Percentiles rank a stretch among this genome's conserved stretches.
These are phyloP conservation scores for Bimuria novae-zelandiae DNA, from an alignment of 2,329 filamentous ascomycete genomes.

Conservation along the genomic window DNA sequence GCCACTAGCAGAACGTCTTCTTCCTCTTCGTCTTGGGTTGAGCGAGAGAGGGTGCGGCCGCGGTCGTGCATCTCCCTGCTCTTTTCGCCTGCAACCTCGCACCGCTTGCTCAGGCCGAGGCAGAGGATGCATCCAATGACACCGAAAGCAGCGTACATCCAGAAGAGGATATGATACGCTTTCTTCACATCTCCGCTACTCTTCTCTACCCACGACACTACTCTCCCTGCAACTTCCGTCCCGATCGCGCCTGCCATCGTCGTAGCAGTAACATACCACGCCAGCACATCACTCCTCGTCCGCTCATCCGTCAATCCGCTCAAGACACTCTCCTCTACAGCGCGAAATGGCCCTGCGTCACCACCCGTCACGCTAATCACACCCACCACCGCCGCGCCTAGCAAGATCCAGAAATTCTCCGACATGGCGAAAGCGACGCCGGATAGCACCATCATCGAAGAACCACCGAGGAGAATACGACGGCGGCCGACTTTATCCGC, in stretches of 20 bases:
- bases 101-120: conserved; percentile 46
- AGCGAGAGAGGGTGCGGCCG: conserved; percentile 12
- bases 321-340: conserved; percentile 43
- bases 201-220: conserved; percentile 46
- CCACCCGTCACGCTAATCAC: conserved; percentile 45
- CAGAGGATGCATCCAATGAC: conserved; percentile 46
- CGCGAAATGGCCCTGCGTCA: conserved; percentile 42
- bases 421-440: conserved; percentile 43
- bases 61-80: conserved; percentile 30
- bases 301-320: conserved; percentile 42
- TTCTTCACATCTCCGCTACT: conserved; percentile 43
- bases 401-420: conserved; percentile 45
- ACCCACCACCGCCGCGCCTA: conserved; percentile 45
- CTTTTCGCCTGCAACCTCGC: conserved; percentile 45
- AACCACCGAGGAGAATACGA: conserved; percentile 41
- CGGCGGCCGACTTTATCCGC: conserved; percentile 45
- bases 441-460: conserved; percentile 43
- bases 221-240: conserved; percentile 44
- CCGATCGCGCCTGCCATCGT: conserved; percentile 44
- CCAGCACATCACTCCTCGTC: conserved; percentile 44
- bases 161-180: conserved; percentile 50
- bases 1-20: conserved; percentile 40
- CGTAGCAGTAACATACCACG: conserved; percentile 47
- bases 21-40: conserved; percentile 28
- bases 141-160: conserved; percentile 50